Evolutionary conservation across 805 yeast species (phyloP).

Genomic region (Tanozyma kutaoensis): DNA sequence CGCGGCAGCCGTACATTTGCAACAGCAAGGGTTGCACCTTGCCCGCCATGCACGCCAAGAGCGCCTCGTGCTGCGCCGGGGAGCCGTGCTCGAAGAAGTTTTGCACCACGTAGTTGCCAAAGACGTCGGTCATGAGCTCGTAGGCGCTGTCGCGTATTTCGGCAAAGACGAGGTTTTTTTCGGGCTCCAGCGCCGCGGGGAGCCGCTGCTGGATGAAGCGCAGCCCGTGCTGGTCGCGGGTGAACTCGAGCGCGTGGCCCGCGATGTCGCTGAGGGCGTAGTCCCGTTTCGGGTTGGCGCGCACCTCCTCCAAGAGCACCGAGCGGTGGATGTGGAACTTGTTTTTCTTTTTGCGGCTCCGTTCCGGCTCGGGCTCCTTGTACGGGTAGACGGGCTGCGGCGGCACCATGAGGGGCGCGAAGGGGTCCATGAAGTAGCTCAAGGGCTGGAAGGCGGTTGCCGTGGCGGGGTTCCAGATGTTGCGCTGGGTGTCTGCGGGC

Average conservation of each 20-base stretch:
- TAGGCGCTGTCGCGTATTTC: constrained; percentile 67
- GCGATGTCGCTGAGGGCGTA: constrained; percentile 60
- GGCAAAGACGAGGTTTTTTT: constrained; percentile 66
- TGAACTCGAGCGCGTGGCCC: constrained; percentile 83
- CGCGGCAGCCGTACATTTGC: constrained; percentile 98
- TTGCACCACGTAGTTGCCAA: constrained; percentile 95
- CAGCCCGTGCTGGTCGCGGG: constrained; percentile 95
- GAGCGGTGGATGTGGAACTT: constrained; percentile 46
- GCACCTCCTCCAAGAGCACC: constrained; percentile 74
- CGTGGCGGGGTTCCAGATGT: constrained; percentile 57
- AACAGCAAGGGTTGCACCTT: constrained; percentile 63
- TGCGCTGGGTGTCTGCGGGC: constrained; percentile 10
- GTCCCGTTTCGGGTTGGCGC: constrained; percentile 45
- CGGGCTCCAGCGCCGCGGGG: constrained; percentile 50
- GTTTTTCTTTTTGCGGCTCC: too few species aligned
- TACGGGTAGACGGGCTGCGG: too few species aligned
- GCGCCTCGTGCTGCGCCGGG: constrained; percentile 48
- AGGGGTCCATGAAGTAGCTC: too few species aligned
- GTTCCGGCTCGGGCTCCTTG: too few species aligned
- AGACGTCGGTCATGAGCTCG: constrained; percentile 88
- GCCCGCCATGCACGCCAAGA: constrained; percentile 62
- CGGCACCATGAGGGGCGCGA: too few species aligned
- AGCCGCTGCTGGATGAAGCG: constrained; percentile 89
- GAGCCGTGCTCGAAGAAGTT: constrained; percentile 82
- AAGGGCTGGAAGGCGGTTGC: constrained; percentile 32